phyloP scores from a whole-genome alignment of 345 rosid species.

The Lagerstroemia speciosa region DNA sequence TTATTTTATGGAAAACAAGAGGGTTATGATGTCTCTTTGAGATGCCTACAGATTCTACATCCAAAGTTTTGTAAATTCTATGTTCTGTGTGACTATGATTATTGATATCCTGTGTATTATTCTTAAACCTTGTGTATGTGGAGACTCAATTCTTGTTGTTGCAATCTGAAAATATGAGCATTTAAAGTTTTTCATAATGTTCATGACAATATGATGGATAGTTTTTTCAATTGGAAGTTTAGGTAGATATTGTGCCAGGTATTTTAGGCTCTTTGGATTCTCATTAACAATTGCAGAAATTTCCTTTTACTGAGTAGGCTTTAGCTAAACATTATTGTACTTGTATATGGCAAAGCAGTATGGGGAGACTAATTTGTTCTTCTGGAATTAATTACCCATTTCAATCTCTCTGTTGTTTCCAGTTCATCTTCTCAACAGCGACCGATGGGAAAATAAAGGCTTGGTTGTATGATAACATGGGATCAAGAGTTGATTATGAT shows the following conservation, averaged over 20 bases:
- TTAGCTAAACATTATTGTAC: no score
- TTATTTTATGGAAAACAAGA: not conserved
- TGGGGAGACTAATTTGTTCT: not conserved
- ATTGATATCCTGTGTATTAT: not conserved
- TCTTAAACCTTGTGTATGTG: not conserved
- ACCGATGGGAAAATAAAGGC: conserved; percentile 81
- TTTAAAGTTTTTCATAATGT: not conserved
- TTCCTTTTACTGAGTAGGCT: no score
- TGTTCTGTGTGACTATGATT: not conserved
- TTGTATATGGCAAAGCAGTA: not conserved
- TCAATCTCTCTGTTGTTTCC: conserved; percentile 8
- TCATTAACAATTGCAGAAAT: no score
- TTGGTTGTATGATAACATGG: conserved; percentile 64
- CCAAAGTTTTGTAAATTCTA: not conserved
- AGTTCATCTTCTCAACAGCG: conserved; percentile 77
- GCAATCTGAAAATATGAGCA: not conserved
- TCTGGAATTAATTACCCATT: conserved; percentile 4
- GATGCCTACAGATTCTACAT: not conserved
- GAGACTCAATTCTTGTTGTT: not conserved
- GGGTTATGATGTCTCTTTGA: not conserved
- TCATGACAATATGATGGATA: not conserved
- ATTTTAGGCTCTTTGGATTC: no score
- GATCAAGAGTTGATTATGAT: conserved; percentile 77
- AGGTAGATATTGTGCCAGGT: not conserved
- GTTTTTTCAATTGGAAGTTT: not conserved